A percentile compares a stretch with the other conserved stretches of the same genome.
phyloP scores from a whole-genome alignment of 495 filamentous ascomycete genomes.

The Aspergillus coremiiformis region DNA sequence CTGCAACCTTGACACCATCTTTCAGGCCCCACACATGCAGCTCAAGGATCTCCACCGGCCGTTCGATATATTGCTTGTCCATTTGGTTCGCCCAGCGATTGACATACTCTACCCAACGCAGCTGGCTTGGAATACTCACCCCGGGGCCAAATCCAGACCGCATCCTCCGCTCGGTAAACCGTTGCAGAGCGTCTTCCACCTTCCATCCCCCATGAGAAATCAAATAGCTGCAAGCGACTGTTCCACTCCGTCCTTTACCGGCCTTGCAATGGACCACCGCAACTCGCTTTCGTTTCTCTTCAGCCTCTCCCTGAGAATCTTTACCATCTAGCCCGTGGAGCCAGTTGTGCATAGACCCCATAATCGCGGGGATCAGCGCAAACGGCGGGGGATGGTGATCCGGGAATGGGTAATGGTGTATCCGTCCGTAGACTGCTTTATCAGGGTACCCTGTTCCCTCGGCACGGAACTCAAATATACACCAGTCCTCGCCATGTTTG shows the following conservation, averaged over 20 bases:
- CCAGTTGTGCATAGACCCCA: constrained; percentile 88
- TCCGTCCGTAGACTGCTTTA: constrained; percentile 70
- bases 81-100: constrained; percentile 69
- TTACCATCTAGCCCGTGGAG: constrained; percentile 46
- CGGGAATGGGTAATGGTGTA: constrained; percentile 90
- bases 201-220: constrained; percentile 88
- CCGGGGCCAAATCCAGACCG: constrained; percentile 77
- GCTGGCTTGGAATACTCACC: constrained; percentile 87
- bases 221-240: constrained; percentile 75
- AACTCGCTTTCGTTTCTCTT: constrained; percentile 48
- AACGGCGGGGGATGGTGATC: constrained; percentile 98
- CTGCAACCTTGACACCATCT: constrained; percentile 77
- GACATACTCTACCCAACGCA: constrained; percentile 84
- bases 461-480: constrained; percentile 94
- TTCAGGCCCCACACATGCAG: constrained; percentile 84
- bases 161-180: constrained; percentile 88
- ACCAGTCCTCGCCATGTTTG: constrained; percentile 76
- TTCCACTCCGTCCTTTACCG: constrained; percentile 92
- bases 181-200: constrained; percentile 63
- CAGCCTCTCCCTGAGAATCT: constrained; percentile 5
- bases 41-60: constrained; percentile 76
- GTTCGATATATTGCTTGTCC: constrained; percentile 74
- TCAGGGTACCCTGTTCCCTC: constrained; percentile 96
- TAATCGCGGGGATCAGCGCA: constrained; percentile 73
- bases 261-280: constrained; percentile 96